Evolutionary conservation across 345 rosid species (phyloP), one percentile per base, ranked within the genome.

Genomic region (Citrus glauca): DNA sequence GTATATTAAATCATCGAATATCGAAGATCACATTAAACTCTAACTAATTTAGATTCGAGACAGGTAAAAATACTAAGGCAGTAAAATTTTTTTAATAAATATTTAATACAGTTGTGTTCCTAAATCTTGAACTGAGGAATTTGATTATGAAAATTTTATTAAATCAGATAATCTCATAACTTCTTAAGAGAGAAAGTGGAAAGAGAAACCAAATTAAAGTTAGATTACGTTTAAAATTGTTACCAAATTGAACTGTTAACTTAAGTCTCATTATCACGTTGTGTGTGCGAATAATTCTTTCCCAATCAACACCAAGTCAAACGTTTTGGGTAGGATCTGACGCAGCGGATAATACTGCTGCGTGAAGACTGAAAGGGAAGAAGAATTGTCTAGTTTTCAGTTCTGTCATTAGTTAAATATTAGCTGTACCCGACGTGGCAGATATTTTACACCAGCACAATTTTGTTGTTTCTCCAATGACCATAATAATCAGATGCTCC

Each of bases 341-440:
- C 70, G 69, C 42, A 45, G 77, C 40, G 25, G 77, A 73, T 61
- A 38, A 40, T 2, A 13, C 75, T 35, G 30, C 20, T 6, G n/a
- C 53, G 30, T 6, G 6, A 13, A 20, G 53, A n/a, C n/a, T n/a
- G n/a, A n/a, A n/a, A 57, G 9, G 25, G 24, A 13, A 9, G 7
- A 30, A 27, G 7, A 30, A 27, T 59, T 32, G 32, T n/a, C 50
- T 9, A 5, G 25, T 22, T 40, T 68, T 27, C 55, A 68, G 25
- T 45, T 0, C 6, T 30, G 88, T 3, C 0, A 0, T 22, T 9
- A 17, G 3, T 4, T 6, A 4, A 25, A 71, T 42, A 60, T 64
- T 69, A 55, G 74, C 48, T 82, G 72, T 69, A 35, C 32, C 81
- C 50, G 17, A 59, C 82, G 81, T 82, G 85, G 78, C 57, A 28